Conservation (phyloP, 495 filamentous ascomycete species). For the Penicillium coffeae region DNA sequence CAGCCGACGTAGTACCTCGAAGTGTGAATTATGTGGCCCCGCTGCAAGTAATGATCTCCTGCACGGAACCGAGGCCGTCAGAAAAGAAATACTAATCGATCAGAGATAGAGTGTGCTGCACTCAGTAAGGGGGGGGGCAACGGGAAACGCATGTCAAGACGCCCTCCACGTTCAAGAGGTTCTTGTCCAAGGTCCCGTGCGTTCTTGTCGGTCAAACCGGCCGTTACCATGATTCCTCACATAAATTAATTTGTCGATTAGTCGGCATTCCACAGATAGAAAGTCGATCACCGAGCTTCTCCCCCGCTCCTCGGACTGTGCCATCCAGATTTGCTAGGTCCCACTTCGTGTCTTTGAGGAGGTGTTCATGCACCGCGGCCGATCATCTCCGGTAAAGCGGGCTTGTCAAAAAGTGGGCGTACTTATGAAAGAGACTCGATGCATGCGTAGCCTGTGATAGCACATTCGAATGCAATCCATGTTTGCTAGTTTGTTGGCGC, state of each 20-base stretch:
- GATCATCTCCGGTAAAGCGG: not conserved
- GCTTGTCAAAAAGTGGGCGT: not conserved
- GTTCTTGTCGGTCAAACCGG: not conserved
- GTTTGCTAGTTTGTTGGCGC: no score
- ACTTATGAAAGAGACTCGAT: not conserved
- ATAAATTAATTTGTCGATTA: not conserved
- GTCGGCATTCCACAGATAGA: not conserved
- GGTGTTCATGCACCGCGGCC: slow-evolving; percentile 2
- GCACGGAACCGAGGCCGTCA: not conserved
- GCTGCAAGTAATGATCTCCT: slow-evolving; percentile 2
- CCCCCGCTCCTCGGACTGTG: not conserved
- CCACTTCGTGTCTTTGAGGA: not conserved
- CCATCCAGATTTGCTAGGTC: not conserved
- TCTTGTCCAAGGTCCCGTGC: not conserved
- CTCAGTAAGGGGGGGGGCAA: not conserved
- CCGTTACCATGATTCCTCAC: not conserved
- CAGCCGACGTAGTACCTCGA: not conserved
- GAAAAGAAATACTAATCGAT: not conserved
- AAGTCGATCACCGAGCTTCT: not conserved
- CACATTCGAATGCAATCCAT: not conserved
- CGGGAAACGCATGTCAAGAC: not conserved
- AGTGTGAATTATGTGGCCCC: not conserved
- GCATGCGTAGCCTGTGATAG: not conserved
- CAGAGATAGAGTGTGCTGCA: not conserved
- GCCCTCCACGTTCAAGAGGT: not conserved